Percentiles rank a stretch among this genome's conserved stretches.
Evolutionary conservation across 495 filamentous ascomycete genomes (phyloP).

Genomic region (Pyrenopolyporus hunteri): DNA sequence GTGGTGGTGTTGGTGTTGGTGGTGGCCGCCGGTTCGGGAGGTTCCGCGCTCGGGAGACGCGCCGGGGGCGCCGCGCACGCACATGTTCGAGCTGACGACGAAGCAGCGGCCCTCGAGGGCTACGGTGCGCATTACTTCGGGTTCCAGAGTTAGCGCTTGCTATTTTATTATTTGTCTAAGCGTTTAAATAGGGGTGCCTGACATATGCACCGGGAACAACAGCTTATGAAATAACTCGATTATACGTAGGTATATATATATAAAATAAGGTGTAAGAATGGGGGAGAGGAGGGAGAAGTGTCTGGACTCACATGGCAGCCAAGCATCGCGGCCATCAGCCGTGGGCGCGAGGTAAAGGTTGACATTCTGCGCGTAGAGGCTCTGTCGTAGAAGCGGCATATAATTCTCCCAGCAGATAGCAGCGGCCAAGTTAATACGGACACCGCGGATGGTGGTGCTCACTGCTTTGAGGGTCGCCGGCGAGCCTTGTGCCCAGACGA

Average conservation of each 20-base stretch:
- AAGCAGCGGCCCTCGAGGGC: slow-evolving; percentile 82
- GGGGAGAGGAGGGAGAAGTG: neutral
- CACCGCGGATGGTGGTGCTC: slow-evolving; percentile 77
- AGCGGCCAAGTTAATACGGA: slow-evolving; percentile 76
- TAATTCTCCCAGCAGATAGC: slow-evolving; percentile 99
- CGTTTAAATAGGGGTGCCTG: no score
- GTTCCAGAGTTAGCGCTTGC: neutral
- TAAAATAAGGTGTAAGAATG: no score
- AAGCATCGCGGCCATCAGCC: slow-evolving; percentile 83
- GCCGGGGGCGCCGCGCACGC: slow-evolving; percentile 52
- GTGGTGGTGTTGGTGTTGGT: no score
- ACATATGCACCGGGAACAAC: no score
- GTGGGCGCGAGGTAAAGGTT: slow-evolving; percentile 93
- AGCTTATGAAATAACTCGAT: no score
- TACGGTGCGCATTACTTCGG: slow-evolving; percentile 68
- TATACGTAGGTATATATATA: neutral
- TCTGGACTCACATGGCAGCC: slow-evolving; percentile 63
- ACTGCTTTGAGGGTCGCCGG: slow-evolving; percentile 81
- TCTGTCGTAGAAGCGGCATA: slow-evolving; percentile 79
- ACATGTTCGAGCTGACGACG: slow-evolving; percentile 89
- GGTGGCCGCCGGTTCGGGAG: neutral
- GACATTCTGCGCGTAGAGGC: slow-evolving; percentile 88
- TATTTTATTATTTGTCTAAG: neutral
- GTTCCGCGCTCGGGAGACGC: neutral
- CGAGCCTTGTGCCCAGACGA: slow-evolving; percentile 90